Base-by-base conservation (phyloP, 1,284 basidiomycete species). In the Puccinia triticina region DNA sequence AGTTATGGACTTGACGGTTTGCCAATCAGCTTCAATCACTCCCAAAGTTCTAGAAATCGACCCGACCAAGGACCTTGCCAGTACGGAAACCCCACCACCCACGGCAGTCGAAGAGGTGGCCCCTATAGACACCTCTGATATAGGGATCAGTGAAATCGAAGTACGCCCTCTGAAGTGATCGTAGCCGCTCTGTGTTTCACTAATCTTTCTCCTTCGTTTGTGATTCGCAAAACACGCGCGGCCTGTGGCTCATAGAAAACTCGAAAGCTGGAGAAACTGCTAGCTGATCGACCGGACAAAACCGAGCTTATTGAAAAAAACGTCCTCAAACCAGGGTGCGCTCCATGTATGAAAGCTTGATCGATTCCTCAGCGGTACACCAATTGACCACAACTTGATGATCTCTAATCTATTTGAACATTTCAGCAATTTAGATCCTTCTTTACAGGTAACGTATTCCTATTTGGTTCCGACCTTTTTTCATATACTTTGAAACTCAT, bases 251-350 rank as follows among this genome's bases (percentile, higher is more conserved):
- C 26, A 5, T 32, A 78, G 77, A 78, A 78, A 78, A 57, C 23
- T 34, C 61, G 88, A 80, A 89, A 88, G 84, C 89, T 93, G 80
- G 92, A 92, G 87, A 90, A 89, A 85, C 88, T 89, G 67, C 88
- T 92, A 76, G 88, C 88, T 61, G 88, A 89, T 40, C 89, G 92
- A 53, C 90, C 91, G 12, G 89, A 90, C 21, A 90, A 91, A 85
- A 87, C 90, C 66, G 91, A 93, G 82, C 89, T 94, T 61, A 89
- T 93, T 83, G 91, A 91, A 71, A 90, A 91, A 84, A 92, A 92
- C 85, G 93, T 93, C 83, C 89, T 93, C 83, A 93, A 93, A 88
- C 40, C 72, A 77, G 46, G 76, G 81, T 40, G 48, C 53, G 71
- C 66, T 32, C 34, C 1, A 40, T 16, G 29, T 48, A 23, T 48